A percentile compares a stretch with the other conserved stretches of the same genome.
Conservation (phyloP, 805 yeast species). For the Alloascoidea hylecoeti region DNA sequence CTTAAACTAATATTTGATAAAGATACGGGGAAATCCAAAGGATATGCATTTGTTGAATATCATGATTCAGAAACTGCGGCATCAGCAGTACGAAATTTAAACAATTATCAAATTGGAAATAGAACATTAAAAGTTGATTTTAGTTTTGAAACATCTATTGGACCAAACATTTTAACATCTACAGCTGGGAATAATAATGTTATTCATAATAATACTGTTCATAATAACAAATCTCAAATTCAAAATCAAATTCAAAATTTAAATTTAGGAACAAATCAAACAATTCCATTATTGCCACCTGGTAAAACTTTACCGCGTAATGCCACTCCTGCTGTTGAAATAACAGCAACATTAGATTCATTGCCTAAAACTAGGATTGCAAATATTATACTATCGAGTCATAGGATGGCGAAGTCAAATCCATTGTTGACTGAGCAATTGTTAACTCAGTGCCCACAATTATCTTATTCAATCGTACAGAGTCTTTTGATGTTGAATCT, state of each 20-base stretch:
- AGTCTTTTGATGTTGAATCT: constrained; percentile 30
- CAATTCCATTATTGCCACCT: constrained; percentile 37
- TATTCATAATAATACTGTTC: constrained; percentile 3
- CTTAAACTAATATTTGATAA: constrained; percentile 74
- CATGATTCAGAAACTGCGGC: constrained; percentile 76
- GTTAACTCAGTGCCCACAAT: constrained; percentile 62
- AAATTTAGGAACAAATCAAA: constrained; percentile 7
- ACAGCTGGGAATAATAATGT: constrained; percentile 2
- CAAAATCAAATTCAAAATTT: constrained; percentile 4
- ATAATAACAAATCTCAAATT: constrained; percentile 2
- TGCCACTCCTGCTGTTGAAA: constrained; percentile 23
- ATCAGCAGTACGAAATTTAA: constrained; percentile 80
- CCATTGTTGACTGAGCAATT: constrained; percentile 46
- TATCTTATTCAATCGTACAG: constrained; percentile 74
- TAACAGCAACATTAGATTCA: constrained; percentile 29
- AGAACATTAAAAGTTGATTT: constrained; percentile 65
- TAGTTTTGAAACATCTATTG: constrained; percentile 34
- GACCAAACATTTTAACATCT: constrained; percentile 5
- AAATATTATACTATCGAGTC: constrained; percentile 40
- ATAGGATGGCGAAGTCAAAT: constrained; percentile 38
- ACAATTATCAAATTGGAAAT: constrained; percentile 62
- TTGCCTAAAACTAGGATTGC: constrained; percentile 32
- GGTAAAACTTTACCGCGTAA: constrained; percentile 30
- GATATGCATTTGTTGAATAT: constrained; percentile 80
- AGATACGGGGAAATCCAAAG: constrained; percentile 81